Percentiles rank a stretch among this genome's conserved stretches.
Evolutionary conservation across 805 yeast species (phyloP).

Genomic region (Candida nonsorbophila): DNA sequence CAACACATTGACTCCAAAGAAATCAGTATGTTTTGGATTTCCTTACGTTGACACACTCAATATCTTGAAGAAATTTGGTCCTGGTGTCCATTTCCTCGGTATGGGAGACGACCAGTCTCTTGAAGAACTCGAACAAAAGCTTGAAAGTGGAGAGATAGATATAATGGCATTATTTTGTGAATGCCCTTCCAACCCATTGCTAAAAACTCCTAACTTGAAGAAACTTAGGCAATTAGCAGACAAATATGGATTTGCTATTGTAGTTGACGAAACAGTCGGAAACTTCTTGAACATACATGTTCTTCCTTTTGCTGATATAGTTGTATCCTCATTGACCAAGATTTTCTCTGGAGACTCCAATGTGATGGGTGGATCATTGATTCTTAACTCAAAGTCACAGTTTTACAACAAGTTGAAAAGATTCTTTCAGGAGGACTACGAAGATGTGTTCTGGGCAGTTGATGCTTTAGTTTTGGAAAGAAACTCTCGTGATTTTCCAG

Average conservation of each 20-base stretch:
- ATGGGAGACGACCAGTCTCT: slow-evolving; percentile 71
- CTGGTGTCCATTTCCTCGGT: slow-evolving; percentile 84
- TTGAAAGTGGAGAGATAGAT: slow-evolving; percentile 50
- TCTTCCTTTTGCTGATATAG: slow-evolving; percentile 78
- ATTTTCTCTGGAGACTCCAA: slow-evolving; percentile 92
- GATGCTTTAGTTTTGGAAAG: slow-evolving; percentile 90
- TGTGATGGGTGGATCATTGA: slow-evolving; percentile 90
- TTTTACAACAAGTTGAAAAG: slow-evolving; percentile 45
- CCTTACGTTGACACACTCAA: slow-evolving; percentile 93
- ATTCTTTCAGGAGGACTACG: slow-evolving; percentile 49
- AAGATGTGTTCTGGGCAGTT: slow-evolving; percentile 84
- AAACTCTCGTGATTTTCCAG: slow-evolving; percentile 83
- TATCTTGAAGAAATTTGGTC: slow-evolving; percentile 83
- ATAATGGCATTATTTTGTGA: slow-evolving; percentile 84
- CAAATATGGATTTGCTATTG: slow-evolving; percentile 68
- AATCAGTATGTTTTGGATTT: slow-evolving; percentile 91
- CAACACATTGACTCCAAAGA: slow-evolving; percentile 27
- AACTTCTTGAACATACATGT: slow-evolving; percentile 82
- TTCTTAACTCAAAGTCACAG: slow-evolving; percentile 63
- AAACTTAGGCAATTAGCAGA: slow-evolving; percentile 63
- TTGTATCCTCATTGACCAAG: slow-evolving; percentile 83
- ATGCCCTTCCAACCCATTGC: slow-evolving; percentile 91
- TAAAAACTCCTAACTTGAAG: slow-evolving; percentile 74
- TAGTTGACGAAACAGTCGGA: slow-evolving; percentile 93
- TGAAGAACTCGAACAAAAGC: slow-evolving; percentile 54